phyloP scores from a whole-genome alignment of 202 grass and related monocot genomes.

The Zizania palustris region DNA sequence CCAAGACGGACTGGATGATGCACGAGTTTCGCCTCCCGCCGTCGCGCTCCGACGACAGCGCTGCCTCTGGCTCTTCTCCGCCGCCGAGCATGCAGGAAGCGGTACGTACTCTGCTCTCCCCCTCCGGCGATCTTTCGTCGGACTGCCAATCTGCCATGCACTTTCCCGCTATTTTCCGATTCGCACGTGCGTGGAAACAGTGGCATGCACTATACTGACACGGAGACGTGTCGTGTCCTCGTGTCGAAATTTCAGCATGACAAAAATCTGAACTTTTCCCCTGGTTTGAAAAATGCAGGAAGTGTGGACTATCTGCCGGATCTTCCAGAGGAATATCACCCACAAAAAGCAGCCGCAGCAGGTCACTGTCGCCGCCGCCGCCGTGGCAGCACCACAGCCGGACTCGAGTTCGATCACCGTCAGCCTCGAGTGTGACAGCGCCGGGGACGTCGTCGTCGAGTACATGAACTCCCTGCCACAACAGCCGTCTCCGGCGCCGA shows the following conservation, averaged over 20 bases:
- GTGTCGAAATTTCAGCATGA: not conserved
- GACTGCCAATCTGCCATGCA: not conserved
- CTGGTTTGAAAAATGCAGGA: conserved; percentile 56
- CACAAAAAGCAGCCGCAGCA: conserved; percentile 54
- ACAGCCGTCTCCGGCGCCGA: not conserved
- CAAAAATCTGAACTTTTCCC: not conserved
- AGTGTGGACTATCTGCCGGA: conserved; percentile 90
- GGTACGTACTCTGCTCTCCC: conserved; percentile 33
- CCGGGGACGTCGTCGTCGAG: conserved; percentile 38
- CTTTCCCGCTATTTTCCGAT: not conserved
- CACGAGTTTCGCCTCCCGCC: conserved; percentile 85
- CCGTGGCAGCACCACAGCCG: conserved; percentile 15
- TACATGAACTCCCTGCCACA: conserved; percentile 32
- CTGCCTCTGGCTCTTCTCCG: not conserved
- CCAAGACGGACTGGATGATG: conserved; percentile 99
- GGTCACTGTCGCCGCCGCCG: not conserved
- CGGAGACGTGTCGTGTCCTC: not conserved
- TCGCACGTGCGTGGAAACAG: not conserved
- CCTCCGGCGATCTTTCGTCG: not conserved
- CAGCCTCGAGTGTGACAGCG: conserved; percentile 43
- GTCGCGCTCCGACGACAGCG: not conserved
- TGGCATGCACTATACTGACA: not conserved
- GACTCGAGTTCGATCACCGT: conserved; percentile 51
- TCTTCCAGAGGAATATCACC: conserved; percentile 74
- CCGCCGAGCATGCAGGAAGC: conserved; percentile 69